Percentiles rank a stretch among this genome's conserved stretches.
Evolutionary conservation across 768 basidiomycete genomes (phyloP).

Genomic region (Lactarius sp.): DNA sequence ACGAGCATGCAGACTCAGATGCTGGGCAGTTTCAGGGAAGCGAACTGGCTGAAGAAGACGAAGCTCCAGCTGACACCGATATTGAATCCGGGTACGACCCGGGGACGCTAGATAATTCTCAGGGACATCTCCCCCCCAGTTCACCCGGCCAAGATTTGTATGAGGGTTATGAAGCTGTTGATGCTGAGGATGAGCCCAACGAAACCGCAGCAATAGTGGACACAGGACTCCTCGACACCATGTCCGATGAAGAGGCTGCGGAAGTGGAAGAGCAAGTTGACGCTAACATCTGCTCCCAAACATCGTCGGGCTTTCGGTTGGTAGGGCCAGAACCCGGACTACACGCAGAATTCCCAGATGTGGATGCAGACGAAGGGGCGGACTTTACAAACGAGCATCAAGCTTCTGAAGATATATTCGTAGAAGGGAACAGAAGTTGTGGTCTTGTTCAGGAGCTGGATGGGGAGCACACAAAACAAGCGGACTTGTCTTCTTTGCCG

Average conservation of each 20-base stretch:
- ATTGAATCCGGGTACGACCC: background rate
- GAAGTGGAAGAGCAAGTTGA: slow-evolving; percentile 8
- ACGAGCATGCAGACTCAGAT: background rate
- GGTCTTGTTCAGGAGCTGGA: background rate
- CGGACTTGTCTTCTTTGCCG: background rate
- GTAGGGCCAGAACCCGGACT: background rate
- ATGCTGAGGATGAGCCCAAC: background rate
- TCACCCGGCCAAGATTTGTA: background rate
- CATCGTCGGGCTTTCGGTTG: background rate
- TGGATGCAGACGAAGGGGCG: background rate
- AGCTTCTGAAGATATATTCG: background rate
- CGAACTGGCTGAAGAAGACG: background rate
- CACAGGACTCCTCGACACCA: background rate
- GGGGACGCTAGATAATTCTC: background rate
- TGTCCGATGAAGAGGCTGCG: background rate
- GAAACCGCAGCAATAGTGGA: background rate
- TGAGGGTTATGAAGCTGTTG: background rate
- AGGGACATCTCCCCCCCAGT: background rate
- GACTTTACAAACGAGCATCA: background rate
- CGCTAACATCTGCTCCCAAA: background rate
- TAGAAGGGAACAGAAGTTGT: background rate
- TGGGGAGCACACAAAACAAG: background rate
- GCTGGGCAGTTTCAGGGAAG: background rate
- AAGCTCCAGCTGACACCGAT: background rate
- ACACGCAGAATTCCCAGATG: background rate